These are phyloP conservation scores for Pleurotus citrinopileatus DNA, from an alignment of 768 basidiomycete species.

Conservation along the genomic window DNA sequence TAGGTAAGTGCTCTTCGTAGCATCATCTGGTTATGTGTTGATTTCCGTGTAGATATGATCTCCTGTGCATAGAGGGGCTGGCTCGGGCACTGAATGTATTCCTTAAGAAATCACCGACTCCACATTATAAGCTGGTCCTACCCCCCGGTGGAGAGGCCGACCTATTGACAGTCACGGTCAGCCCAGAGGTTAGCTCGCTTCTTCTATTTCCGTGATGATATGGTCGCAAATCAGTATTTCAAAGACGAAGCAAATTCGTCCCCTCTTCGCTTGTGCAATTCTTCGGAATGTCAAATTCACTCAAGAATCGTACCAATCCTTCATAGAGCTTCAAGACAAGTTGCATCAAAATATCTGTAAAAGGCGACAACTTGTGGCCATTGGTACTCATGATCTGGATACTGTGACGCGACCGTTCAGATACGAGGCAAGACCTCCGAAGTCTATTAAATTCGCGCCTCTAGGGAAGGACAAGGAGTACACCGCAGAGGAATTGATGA, in stretches of 20 bases:
- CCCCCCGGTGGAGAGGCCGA: constrained; percentile 65
- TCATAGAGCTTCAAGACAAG: constrained; percentile 99
- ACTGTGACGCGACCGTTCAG: constrained; percentile 85
- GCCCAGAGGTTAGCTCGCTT: constrained; percentile 61
- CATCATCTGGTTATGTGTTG: constrained; percentile 8
- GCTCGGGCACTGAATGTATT: constrained; percentile 83
- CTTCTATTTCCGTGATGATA: not conserved
- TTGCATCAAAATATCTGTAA: constrained; percentile 95
- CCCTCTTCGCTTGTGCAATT: constrained; percentile 88
- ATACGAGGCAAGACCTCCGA: constrained; percentile 79
- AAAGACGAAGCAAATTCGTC: constrained; percentile 80
- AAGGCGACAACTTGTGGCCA: constrained; percentile 86
- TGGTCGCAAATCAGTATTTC: not conserved
- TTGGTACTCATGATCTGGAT: constrained; percentile 97
- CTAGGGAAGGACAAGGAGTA: constrained; percentile 76
- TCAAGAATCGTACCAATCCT: constrained; percentile 85
- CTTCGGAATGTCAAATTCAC: constrained; percentile 91
- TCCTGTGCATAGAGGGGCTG: constrained; percentile 96
- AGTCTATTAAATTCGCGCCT: constrained; percentile 89
- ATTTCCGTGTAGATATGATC: constrained; percentile 73
- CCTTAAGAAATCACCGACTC: constrained; percentile 64
- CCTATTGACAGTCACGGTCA: constrained; percentile 65
- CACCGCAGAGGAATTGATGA: constrained; percentile 91
- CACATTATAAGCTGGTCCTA: constrained; percentile 70
- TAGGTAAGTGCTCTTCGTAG: constrained; percentile 43